Conservation (phyloP, 495 filamentous ascomycete genomes). For the Annulohypoxylon moriforme region DNA sequence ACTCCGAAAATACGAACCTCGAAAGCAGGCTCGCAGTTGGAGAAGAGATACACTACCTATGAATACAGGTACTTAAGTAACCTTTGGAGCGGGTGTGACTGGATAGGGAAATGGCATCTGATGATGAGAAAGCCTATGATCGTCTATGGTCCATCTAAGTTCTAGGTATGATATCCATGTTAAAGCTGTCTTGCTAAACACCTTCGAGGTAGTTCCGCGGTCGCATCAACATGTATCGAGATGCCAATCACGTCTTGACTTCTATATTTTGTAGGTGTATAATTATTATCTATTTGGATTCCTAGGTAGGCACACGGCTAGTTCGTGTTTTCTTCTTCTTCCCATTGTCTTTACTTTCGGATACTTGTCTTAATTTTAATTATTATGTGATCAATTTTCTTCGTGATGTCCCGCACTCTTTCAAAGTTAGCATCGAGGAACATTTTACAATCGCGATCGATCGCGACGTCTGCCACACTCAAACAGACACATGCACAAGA, state of each 20-base stretch:
- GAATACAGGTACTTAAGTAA: background rate
- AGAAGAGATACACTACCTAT: too few relatives aligned
- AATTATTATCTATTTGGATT: background rate
- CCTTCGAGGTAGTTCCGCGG: conserved; percentile 4
- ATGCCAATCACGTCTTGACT: conserved; percentile 23
- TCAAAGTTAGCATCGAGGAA: conserved; percentile 1
- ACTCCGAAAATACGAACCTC: background rate
- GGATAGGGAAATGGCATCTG: background rate
- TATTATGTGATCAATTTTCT: background rate
- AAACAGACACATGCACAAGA: conserved; percentile 17
- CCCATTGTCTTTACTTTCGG: background rate
- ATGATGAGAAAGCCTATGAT: background rate
- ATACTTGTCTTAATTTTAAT: background rate
- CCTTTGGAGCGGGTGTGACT: background rate
- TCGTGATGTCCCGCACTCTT: conserved; percentile 8
- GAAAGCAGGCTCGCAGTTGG: background rate
- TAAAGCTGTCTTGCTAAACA: background rate
- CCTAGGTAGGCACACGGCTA: background rate
- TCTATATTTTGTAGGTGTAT: background rate
- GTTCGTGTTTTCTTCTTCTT: background rate
- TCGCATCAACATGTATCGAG: background rate
- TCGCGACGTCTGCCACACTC: conserved; percentile 29
- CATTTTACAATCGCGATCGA: conserved; percentile 14
- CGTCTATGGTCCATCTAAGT: background rate
- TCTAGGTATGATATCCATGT: background rate